Percentiles rank a stretch among this genome's conserved stretches.
These are phyloP conservation scores for Akanthomyces uredinophilus DNA, from an alignment of 2,329 filamentous ascomycete species.

Conservation along the genomic window DNA sequence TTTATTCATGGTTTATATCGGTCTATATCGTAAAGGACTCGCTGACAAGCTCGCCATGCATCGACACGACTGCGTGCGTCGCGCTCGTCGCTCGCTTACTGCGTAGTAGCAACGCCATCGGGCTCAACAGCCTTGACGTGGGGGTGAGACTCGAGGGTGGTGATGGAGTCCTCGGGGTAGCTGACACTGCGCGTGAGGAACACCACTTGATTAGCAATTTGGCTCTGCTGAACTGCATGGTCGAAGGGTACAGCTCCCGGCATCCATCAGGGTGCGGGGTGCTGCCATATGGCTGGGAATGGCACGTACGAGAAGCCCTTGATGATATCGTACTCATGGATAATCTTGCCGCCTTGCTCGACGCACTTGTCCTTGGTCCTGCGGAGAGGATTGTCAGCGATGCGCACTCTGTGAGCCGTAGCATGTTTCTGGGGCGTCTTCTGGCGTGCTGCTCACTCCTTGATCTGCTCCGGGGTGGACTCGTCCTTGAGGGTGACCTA, in stretches of 20 bases:
- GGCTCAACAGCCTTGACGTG: conserved; percentile 70
- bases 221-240: neutral
- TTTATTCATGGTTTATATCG: neutral
- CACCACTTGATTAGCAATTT: conserved; percentile 1
- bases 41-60: neutral
- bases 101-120: conserved; percentile 65
- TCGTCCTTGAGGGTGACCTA: conserved; percentile 77
- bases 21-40: neutral
- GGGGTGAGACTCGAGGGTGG: conserved; percentile 61
- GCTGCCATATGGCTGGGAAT: neutral
- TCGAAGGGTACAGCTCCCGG: neutral
- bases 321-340: conserved; percentile 78
- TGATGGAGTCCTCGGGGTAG: conserved; percentile 62
- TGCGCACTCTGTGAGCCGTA: neutral
- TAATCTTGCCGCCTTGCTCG: conserved; percentile 77
- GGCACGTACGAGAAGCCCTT: conserved; percentile 82
- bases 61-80: neutral
- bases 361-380: conserved; percentile 72
- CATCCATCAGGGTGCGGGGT: conserved; percentile 1
- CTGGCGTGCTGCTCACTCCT: conserved; percentile 47
- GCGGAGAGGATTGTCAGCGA: conserved; percentile 10
- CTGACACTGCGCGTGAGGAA: conserved; percentile 52
- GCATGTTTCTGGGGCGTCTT: neutral
- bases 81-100: conserved; percentile 44
- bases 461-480: conserved; percentile 60